phyloP scores from a whole-genome alignment of 1,284 basidiomycete species.

The Papiliotrema flavescens region DNA sequence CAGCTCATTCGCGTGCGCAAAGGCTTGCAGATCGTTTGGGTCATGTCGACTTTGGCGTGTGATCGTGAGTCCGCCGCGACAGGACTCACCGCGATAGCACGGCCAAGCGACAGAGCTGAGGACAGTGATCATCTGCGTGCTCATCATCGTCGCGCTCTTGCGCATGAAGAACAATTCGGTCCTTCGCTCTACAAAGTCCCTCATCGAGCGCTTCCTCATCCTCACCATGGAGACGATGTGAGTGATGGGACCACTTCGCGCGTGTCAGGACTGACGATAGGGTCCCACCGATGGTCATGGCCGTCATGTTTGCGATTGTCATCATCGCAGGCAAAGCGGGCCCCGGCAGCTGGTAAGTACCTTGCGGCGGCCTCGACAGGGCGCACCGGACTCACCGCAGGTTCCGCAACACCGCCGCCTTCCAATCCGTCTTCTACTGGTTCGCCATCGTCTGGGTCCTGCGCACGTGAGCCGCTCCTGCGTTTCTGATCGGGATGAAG shows the following conservation, averaged over 20 bases:
- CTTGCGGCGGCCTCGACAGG: no score
- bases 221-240: constrained; percentile 7
- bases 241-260: background rate
- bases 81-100: background rate
- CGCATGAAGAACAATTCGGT: background rate
- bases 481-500: background rate
- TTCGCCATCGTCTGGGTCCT: constrained; percentile 6
- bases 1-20: background rate
- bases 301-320: constrained; percentile 1
- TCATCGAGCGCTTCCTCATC: constrained; percentile 1
- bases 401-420: background rate
- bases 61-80: constrained; percentile 2
- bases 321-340: background rate
- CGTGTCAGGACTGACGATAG: background rate
- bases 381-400: no score
- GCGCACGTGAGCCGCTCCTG: background rate
- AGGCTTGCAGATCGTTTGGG: constrained; percentile 1
- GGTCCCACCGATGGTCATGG: constrained; percentile 8
- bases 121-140: constrained; percentile 1
- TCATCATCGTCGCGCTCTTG: constrained; percentile 5
- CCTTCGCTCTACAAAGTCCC: background rate
- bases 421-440: constrained; percentile 8
- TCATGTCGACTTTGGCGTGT: background rate
- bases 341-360: background rate
- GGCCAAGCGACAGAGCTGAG: background rate